phyloP scores from a whole-genome alignment of 192 early-diverging fungal species.

The Kappamyces sp. region DNA sequence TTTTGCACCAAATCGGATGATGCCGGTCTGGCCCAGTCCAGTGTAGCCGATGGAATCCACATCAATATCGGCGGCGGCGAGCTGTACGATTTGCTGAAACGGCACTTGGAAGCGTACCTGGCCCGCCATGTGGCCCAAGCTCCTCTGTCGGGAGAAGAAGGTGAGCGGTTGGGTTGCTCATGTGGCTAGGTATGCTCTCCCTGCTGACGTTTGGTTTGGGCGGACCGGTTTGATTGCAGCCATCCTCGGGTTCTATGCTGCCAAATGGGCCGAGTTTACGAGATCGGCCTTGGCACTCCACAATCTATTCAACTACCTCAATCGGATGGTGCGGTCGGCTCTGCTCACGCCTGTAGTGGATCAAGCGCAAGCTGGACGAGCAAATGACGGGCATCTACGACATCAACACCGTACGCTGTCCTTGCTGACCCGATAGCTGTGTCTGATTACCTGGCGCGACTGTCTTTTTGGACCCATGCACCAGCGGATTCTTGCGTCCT shows the following conservation, averaged over 20 bases:
- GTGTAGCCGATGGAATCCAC: too few relatives aligned
- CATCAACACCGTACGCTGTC: conserved; percentile 66
- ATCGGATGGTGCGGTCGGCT: conserved; percentile 72
- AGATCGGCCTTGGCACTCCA: conserved; percentile 77
- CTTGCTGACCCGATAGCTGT: conserved; percentile 44
- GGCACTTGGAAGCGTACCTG: not conserved
- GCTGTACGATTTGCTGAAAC: not conserved
- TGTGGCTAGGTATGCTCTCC: too few relatives aligned
- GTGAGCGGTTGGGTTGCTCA: too few relatives aligned
- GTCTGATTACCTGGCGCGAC: conserved; percentile 82
- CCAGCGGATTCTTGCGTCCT: conserved; percentile 38
- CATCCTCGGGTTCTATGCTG: conserved; percentile 32
- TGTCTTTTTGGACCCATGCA: conserved; percentile 55
- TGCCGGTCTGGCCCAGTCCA: too few relatives aligned
- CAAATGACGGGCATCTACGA: conserved; percentile 83
- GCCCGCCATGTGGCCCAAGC: not conserved
- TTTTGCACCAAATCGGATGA: too few relatives aligned
- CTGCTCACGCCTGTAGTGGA: conserved; percentile 50
- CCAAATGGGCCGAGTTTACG: conserved; percentile 86
- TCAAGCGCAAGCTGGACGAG: conserved; percentile 93
- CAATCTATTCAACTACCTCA: conserved; percentile 90
- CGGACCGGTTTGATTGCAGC: too few relatives aligned
- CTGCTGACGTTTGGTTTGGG: too few relatives aligned
- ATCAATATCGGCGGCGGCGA: too few relatives aligned
- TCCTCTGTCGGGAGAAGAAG: conserved; percentile 1